Conservation (phyloP, 2,329 filamentous ascomycete genomes). For the Pseudonectria buxi region DNA sequence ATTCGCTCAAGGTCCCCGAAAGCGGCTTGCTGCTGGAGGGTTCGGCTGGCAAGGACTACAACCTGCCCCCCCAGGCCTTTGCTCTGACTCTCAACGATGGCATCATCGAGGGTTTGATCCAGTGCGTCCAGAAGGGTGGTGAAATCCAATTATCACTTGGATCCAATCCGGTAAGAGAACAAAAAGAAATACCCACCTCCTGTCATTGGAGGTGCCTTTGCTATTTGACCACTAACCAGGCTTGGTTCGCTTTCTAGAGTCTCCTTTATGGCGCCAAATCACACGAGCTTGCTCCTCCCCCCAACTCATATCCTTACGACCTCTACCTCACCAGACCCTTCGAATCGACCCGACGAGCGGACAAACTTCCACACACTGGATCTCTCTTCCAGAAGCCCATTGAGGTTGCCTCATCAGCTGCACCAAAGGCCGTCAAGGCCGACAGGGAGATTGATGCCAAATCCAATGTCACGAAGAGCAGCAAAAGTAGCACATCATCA, state of each 20-base stretch:
- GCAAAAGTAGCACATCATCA: slow-evolving; percentile 32
- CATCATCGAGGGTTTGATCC: slow-evolving; percentile 57
- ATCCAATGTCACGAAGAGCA: slow-evolving; percentile 24
- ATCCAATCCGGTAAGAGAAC: slow-evolving; percentile 52
- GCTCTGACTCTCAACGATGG: slow-evolving; percentile 50
- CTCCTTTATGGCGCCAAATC: slow-evolving; percentile 47
- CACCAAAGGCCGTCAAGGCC: slow-evolving; percentile 22
- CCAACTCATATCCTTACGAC: slow-evolving; percentile 45
- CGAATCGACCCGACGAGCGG: slow-evolving; percentile 38
- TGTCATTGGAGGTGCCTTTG: too few relatives aligned
- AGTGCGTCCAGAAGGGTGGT: slow-evolving; percentile 50
- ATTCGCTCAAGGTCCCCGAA: slow-evolving; percentile 50
- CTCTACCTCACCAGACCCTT: slow-evolving; percentile 50
- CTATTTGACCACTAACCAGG: slow-evolving; percentile 9
- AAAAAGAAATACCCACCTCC: too few relatives aligned
- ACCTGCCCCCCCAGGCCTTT: slow-evolving; percentile 49
- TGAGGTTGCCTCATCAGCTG: slow-evolving; percentile 10
- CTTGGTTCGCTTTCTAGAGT: slow-evolving; percentile 31
- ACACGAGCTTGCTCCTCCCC: slow-evolving; percentile 38
- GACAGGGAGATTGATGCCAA: slow-evolving; percentile 25
- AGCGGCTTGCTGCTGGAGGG: slow-evolving; percentile 51
- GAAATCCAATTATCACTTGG: slow-evolving; percentile 52
- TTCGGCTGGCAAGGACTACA: slow-evolving; percentile 36
- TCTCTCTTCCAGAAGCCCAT: slow-evolving; percentile 41
- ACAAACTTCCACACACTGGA: slow-evolving; percentile 44